A percentile compares a stretch with the other conserved stretches of the same genome.
Conservation (phyloP, 2,329 filamentous ascomycete genomes). For the Aspergillus versicolor region DNA sequence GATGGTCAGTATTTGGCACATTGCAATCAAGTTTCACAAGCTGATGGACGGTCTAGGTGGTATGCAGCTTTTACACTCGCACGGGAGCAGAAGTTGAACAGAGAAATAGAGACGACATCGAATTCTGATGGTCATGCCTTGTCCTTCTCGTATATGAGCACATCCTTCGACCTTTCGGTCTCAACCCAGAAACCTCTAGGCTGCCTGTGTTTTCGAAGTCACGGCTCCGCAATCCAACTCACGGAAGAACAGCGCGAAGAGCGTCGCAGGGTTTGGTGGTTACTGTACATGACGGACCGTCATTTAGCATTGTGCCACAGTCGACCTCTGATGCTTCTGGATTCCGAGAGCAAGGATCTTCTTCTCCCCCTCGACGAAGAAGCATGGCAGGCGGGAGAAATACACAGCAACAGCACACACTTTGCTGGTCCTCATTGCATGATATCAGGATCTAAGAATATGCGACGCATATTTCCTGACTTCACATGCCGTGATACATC, state of each 20-base stretch:
- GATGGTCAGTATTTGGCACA: slow-evolving; percentile 56
- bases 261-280: slow-evolving; percentile 87
- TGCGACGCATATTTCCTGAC: slow-evolving; percentile 65
- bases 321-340: slow-evolving; percentile 79
- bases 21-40: not conserved
- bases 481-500: slow-evolving; percentile 84
- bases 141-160: slow-evolving; percentile 32
- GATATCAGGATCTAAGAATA: slow-evolving; percentile 32
- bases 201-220: slow-evolving; percentile 32
- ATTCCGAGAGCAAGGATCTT: slow-evolving; percentile 81
- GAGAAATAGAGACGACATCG: slow-evolving; percentile 60
- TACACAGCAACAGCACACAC: slow-evolving; percentile 54
- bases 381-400: slow-evolving; percentile 81
- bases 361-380: slow-evolving; percentile 84
- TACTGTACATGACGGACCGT: slow-evolving; percentile 85
- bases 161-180: slow-evolving; percentile 43
- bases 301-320: slow-evolving; percentile 92
- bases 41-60: slow-evolving; percentile 53
- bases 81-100: slow-evolving; percentile 79
- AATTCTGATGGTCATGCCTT: slow-evolving; percentile 29
- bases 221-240: slow-evolving; percentile 32
- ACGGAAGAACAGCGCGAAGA: slow-evolving; percentile 88
- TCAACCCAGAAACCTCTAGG: slow-evolving; percentile 31
- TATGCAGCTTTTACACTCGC: slow-evolving; percentile 90
- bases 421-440: slow-evolving; percentile 35